A percentile compares a stretch with the other conserved stretches of the same genome.
Evolutionary conservation across 495 filamentous ascomycete genomes (phyloP).

Genomic region (Massariosphaeria phaeospora): DNA sequence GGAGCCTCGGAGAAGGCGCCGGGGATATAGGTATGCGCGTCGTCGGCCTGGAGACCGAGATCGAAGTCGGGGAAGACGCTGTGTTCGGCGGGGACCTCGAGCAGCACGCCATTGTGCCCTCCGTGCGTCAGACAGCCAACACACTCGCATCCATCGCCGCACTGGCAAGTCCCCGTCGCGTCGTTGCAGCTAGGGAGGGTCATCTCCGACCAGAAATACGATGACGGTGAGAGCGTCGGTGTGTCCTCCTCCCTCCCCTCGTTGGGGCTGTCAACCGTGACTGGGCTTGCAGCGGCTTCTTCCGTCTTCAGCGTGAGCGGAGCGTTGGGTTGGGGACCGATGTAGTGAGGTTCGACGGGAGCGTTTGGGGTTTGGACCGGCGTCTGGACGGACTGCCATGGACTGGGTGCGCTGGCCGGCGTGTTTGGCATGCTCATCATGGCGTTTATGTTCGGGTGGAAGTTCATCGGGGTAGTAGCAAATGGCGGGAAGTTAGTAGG

Average conservation of each 20-base stretch:
- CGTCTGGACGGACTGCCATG: slow-evolving; percentile 1
- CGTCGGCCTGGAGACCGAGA: neutral
- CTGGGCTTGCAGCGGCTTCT: slow-evolving; percentile 2
- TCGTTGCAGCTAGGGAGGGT: slow-evolving; percentile 32
- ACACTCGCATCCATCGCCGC: slow-evolving; percentile 34
- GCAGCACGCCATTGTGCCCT: slow-evolving; percentile 29
- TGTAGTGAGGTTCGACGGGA: neutral
- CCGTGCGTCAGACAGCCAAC: slow-evolving; percentile 33
- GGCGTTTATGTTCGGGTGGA: slow-evolving; percentile 1
- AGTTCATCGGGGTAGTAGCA: neutral
- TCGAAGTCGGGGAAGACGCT: neutral
- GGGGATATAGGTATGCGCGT: neutral
- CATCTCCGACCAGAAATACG: slow-evolving; percentile 27
- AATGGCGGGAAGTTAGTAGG: neutral
- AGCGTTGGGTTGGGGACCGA: neutral
- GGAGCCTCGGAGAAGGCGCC: neutral
- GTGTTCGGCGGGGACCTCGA: slow-evolving; percentile 4
- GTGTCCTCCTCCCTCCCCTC: slow-evolving; percentile 25
- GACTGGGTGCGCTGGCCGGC: neutral
- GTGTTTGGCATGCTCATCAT: slow-evolving; percentile 9
- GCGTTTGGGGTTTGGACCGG: neutral
- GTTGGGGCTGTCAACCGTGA: slow-evolving; percentile 18
- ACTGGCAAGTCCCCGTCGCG: slow-evolving; percentile 30
- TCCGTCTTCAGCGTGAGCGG: neutral
- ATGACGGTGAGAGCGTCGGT: slow-evolving; percentile 29